Conservation (phyloP, 225 moss, liverwort and hornwort species). For the Pseudisothecium myosuroides region DNA sequence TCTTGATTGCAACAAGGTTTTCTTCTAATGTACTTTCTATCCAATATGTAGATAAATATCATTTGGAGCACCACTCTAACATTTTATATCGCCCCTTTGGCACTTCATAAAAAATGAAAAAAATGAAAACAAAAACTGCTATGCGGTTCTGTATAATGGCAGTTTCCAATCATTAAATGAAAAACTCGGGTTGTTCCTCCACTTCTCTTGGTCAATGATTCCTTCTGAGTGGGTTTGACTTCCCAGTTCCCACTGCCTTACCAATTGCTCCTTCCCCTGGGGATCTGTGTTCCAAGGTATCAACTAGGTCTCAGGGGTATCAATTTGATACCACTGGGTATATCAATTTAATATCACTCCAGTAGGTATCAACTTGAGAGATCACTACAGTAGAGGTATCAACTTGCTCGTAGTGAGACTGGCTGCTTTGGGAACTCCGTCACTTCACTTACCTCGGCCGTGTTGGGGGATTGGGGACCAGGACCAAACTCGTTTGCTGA, state of each 20-base stretch:
- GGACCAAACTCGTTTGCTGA: neutral
- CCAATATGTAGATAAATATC: too few species aligned
- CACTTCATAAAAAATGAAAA: too few species aligned
- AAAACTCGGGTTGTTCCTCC: neutral
- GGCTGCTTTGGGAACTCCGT: too few species aligned
- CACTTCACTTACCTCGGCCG: too few species aligned
- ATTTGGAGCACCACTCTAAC: too few species aligned
- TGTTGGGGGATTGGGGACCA: neutral
- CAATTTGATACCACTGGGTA: neutral
- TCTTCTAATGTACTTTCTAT: too few species aligned
- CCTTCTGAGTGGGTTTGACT: neutral
- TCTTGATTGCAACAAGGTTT: too few species aligned
- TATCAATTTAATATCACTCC: neutral
- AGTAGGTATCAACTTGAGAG: neutral
- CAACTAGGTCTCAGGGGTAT: neutral
- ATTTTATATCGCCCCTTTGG: too few species aligned
- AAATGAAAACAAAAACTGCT: too few species aligned
- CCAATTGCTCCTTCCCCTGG: neutral
- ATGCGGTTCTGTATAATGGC: too few species aligned
- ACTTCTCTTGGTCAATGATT: neutral
- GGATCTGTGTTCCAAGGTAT: neutral
- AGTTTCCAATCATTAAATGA: neutral
- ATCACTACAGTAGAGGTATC: neutral
- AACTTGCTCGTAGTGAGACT: neutral
- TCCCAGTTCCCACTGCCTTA: neutral